Percentiles rank a stretch among this genome's conserved stretches.
phyloP scores from a whole-genome alignment of 2,329 filamentous ascomycete species.

The Volutella citrinella region DNA sequence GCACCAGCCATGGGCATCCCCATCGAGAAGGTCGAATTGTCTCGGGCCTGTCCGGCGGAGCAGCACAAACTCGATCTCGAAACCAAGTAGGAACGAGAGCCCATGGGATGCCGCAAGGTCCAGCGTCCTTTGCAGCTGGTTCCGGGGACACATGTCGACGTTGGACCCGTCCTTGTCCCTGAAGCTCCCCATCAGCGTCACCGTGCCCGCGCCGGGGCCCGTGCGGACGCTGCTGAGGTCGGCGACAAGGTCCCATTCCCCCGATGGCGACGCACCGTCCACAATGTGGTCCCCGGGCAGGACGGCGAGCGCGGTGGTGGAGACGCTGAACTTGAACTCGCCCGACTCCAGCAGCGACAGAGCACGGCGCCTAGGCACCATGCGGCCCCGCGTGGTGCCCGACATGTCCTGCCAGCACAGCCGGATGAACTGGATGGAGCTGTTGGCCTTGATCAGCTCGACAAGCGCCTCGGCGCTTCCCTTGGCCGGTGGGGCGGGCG shows the following conservation, averaged over 20 bases:
- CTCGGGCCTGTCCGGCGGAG: constrained; percentile 44
- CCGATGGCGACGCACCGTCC: constrained; percentile 52
- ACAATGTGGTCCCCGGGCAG: constrained; percentile 64
- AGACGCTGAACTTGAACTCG: constrained; percentile 54
- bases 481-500: too few species aligned
- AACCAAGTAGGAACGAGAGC: constrained; percentile 67
- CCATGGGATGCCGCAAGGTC: constrained; percentile 48
- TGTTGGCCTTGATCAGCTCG: constrained; percentile 44
- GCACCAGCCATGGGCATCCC: constrained; percentile 68
- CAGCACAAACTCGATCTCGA: constrained; percentile 79
- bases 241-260: constrained; percentile 64
- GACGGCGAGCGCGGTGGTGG: constrained; percentile 61
- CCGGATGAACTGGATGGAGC: constrained; percentile 62
- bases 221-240: constrained; percentile 61
- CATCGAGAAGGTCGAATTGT: constrained; percentile 43
- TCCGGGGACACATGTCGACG: constrained; percentile 61
- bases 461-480: constrained; percentile 10
- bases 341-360: constrained; percentile 41
- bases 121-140: constrained; percentile 55
- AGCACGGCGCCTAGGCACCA: constrained; percentile 63
- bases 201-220: constrained; percentile 58
- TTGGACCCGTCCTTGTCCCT: constrained; percentile 50
- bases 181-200: constrained; percentile 67
- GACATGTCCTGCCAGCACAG: constrained; percentile 79
- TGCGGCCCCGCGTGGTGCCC: constrained; percentile 62